Evolutionary conservation across 1,284 basidiomycete species (phyloP), one percentile per base, ranked within the genome.

Genomic region (Meira nashicola): DNA sequence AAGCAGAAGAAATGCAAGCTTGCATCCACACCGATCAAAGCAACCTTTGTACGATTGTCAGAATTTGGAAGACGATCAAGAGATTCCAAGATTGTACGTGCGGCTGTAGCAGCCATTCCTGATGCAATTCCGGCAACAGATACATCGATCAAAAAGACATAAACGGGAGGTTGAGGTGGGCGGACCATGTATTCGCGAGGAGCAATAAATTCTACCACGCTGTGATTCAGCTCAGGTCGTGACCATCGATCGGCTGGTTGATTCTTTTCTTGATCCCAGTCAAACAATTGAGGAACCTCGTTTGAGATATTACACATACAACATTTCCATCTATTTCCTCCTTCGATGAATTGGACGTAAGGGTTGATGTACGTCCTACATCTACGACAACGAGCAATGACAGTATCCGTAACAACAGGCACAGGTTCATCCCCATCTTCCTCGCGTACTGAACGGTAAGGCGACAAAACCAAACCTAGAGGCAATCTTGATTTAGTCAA

Each of bases 341-440:
- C 92, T 78, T 99, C 95, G 76, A 96, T 92, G 79, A 98, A 99
- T 70, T 92, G 91, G 43, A 97, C 93, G 77, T 91, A 99, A 3
- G 95, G 94, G 79, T 98, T 97, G 81, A 99, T 98, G 81, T 98
- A 98, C 46, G 92, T 91, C 74, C 95, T 86, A 84, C 95, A 98
- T 41, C 94, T 86, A 64, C 95, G 86, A 81, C 95, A 98, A 48
- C 95, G 89, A 49, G 95, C 94, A 72, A 98, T 98, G 50, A 98
- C 89, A 0, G 90, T 92, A 79, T 98, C 95, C 0, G 89, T 85
- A 1, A 96, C 86, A 39, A 96, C 84, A 11, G 92, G 91, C 12
- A 96, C 91, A 0, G 85, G 83, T 54, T 86, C 85, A 51, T 91
- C 87, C 44, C 74, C 71, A 47, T 73, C 69, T 21, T 64, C 72